Evolutionary conservation across 441 rosid species (phyloP).

Genomic region (Pelargonium fulgidum): DNA sequence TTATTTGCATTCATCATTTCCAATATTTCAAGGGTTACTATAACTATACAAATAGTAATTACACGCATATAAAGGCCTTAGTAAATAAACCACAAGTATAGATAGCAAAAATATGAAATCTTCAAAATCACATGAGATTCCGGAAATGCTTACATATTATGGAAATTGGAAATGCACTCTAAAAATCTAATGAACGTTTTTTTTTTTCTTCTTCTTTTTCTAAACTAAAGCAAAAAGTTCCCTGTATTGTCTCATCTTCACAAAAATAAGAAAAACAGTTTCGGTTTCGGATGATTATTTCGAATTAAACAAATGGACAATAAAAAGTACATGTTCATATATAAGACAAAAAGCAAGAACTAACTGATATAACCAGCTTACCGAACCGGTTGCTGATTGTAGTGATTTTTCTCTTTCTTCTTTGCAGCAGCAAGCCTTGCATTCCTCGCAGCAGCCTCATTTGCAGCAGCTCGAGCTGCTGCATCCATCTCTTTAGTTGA

Average conservation of each 20-base stretch:
- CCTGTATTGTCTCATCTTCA: conserved; percentile 17
- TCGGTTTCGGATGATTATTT: conserved; percentile 31
- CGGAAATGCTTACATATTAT: background rate
- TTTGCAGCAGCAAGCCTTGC: conserved; percentile 74
- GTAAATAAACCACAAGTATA: no score
- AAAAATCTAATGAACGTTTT: background rate
- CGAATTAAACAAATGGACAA: conserved; percentile 23
- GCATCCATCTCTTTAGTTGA: conserved; percentile 62
- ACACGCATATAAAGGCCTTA: no score
- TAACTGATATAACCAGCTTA: conserved; percentile 21
- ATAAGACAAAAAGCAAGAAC: background rate
- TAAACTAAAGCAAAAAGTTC: background rate
- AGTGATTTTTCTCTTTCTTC: conserved; percentile 82
- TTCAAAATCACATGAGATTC: background rate
- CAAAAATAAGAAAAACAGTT: conserved; percentile 1
- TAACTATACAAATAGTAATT: no score
- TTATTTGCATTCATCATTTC: no score
- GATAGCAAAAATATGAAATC: no score
- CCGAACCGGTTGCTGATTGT: conserved; percentile 72
- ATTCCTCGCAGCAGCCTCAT: conserved; percentile 64
- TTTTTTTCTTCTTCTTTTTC: background rate
- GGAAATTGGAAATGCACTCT: background rate
- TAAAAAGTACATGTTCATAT: conserved; percentile 25
- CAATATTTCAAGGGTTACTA: no score
- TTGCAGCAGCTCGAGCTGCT: conserved; percentile 61